Evolutionary conservation across 2,329 filamentous ascomycete species (phyloP), one percentile per base, ranked within the genome.

Genomic region (Gliomastix tumulicola): DNA sequence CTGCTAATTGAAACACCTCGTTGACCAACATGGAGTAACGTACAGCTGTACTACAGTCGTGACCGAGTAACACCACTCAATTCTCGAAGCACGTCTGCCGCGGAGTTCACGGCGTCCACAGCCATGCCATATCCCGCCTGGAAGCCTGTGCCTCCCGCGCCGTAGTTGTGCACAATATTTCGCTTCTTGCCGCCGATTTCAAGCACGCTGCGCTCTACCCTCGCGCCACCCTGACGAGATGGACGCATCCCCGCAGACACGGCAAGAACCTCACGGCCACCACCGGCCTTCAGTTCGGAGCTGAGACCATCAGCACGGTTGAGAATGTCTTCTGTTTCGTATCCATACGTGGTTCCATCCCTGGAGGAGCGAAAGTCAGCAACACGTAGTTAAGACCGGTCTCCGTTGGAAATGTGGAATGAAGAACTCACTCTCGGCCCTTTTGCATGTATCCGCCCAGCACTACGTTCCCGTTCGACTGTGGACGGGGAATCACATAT

Each of bases 91-190:
- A 28, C 13, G 13, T 6, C 13, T 15, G 13, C 25, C 16, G 25
- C 25, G 16, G 25, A 12, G 13, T 22, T 21, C n/a, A 61, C 56
- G 1, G 60, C 52, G 23, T 63, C 60, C 16, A 55, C 13, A 0
- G 61, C 58, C 60, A 63, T 63, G 6, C 58, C 60, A 27, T 57
- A 63, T 5, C 60, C 60, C 4, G 65, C 63, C 35, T 68, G 65
- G 41, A 62, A 69, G 0, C 65, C 65, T 3, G 65, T 64, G 9
- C 65, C 65, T 2, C 65, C 62, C 6, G 64, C 65, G 6, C 65
- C 65, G 41, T 69, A 67, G 36, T 66, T 65, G 43, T 66, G 63
- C 4, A 66, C 55, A 10, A 62, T 32, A 1, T 41, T 37, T 2
- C 49, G 44, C 13, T 44, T 42, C 27, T 48, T 21, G 6, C 49